Conservation (phyloP, 2,329 filamentous ascomycete genomes). For the Aspergillus spinulosporus region DNA sequence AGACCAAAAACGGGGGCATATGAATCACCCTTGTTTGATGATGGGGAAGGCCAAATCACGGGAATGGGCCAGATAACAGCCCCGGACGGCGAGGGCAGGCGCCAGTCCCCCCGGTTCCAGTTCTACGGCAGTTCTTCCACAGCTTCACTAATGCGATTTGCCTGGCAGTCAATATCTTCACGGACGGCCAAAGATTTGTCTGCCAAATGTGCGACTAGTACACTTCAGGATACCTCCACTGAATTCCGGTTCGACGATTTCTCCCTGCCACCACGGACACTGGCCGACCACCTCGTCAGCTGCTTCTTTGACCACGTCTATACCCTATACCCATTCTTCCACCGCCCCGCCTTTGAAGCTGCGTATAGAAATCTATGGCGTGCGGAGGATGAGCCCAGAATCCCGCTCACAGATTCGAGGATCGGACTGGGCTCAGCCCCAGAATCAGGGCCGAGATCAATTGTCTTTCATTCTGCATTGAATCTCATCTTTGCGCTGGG, state of each 20-base stretch:
- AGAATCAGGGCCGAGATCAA: conserved; percentile 36
- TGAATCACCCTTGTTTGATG: conserved; percentile 5
- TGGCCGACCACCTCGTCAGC: conserved; percentile 29
- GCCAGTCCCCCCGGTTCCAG: conserved; percentile 2
- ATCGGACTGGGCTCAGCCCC: conserved; percentile 38
- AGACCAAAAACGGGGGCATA: neutral
- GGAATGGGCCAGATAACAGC: conserved; percentile 7
- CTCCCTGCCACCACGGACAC: conserved; percentile 37
- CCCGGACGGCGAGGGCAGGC: neutral
- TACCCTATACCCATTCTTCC: conserved; percentile 49
- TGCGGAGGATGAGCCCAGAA: conserved; percentile 21
- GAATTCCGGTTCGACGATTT: conserved; percentile 34
- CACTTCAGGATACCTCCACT: conserved; percentile 6
- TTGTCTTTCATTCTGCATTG: conserved; percentile 46
- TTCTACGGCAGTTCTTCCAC: conserved; percentile 11
- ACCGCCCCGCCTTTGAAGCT: conserved; percentile 43
- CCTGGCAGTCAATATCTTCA: conserved; percentile 4
- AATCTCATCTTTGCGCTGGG: conserved; percentile 49
- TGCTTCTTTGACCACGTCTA: conserved; percentile 44
- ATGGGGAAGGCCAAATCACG: conserved; percentile 1
- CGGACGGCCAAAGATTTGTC: neutral
- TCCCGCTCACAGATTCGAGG: conserved; percentile 24
- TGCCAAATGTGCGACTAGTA: neutral
- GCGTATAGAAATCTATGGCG: conserved; percentile 46
- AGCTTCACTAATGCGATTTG: conserved; percentile 11